Percentiles rank a stretch among this genome's conserved stretches.
Evolutionary conservation across 2,329 filamentous ascomycete species (phyloP).

Genomic region (Ascochyta clinopodiicola): DNA sequence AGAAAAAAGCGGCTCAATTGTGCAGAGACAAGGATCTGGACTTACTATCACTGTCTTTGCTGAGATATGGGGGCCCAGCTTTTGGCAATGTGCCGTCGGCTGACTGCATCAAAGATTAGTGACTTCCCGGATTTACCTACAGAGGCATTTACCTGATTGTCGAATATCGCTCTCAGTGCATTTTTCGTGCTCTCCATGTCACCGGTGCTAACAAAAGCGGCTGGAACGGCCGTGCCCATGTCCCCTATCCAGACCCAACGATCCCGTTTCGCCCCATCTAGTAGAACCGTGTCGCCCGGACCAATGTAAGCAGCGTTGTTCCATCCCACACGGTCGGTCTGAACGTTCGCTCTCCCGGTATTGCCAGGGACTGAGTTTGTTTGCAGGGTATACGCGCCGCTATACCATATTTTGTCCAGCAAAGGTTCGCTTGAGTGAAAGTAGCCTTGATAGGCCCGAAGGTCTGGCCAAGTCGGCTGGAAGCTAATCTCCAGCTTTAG

Average conservation of each 20-base stretch:
- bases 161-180: constrained; percentile 54
- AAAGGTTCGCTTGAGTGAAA: constrained; percentile 46
- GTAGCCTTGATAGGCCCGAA: constrained; percentile 51
- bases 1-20: background rate
- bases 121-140: too few relatives aligned
- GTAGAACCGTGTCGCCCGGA: constrained; percentile 50
- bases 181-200: constrained; percentile 57
- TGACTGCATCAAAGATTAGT: background rate
- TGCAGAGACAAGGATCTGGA: background rate
- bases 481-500: constrained; percentile 55
- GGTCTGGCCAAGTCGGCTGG: constrained; percentile 58
- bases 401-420: constrained; percentile 65
- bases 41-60: constrained; percentile 38
- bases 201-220: constrained; percentile 52
- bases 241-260: constrained; percentile 15
- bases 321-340: constrained; percentile 3
- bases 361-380: constrained; percentile 46
- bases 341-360: constrained; percentile 29
- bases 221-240: constrained; percentile 58
- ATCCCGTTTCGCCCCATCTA: constrained; percentile 14
- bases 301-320: constrained; percentile 51
- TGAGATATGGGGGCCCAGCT: constrained; percentile 49
- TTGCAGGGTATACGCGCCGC: constrained; percentile 53
- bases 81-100: constrained; percentile 48
- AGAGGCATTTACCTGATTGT: constrained; percentile 42